phyloP scores from a whole-genome alignment of 108 stramenopile genomes.

The Mediolabrus comicus region DNA sequence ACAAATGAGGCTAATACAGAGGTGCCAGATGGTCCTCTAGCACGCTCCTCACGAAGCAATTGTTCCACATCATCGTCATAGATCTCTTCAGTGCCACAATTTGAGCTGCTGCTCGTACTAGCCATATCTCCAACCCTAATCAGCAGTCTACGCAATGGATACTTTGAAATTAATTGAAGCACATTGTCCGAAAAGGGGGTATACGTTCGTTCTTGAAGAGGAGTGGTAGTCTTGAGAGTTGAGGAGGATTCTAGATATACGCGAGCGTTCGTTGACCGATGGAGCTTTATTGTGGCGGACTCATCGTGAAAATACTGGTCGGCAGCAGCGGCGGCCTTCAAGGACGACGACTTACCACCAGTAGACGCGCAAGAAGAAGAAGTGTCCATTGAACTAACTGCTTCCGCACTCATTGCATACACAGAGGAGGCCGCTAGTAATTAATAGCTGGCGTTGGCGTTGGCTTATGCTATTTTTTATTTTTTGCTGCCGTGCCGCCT shows the following conservation, averaged over 20 bases:
- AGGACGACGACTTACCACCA: slow-evolving; percentile 1
- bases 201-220: slow-evolving; percentile 8
- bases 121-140: slow-evolving; percentile 35
- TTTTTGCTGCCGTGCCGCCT: too few relatives aligned
- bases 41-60: slow-evolving; percentile 14
- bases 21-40: slow-evolving; percentile 24
- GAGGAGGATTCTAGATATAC: slow-evolving; percentile 38
- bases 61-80: neutral
- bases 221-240: slow-evolving; percentile 23
- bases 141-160: slow-evolving; percentile 25
- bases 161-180: slow-evolving; percentile 19
- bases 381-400: too few relatives aligned
- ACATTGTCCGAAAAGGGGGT: slow-evolving; percentile 39
- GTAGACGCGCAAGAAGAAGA: neutral
- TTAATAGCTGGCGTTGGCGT: too few relatives aligned
- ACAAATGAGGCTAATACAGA: slow-evolving; percentile 20
- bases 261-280: slow-evolving; percentile 26
- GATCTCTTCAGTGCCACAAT: neutral
- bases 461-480: too few relatives aligned
- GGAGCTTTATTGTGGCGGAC: slow-evolving; percentile 27
- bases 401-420: too few relatives aligned
- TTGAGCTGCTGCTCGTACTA: neutral
- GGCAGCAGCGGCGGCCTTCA: neutral
- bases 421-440: too few relatives aligned
- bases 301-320: slow-evolving; percentile 28